Base-by-base conservation (phyloP, 1,139 yeast species). In the Candida pseudocylindracea region DNA sequence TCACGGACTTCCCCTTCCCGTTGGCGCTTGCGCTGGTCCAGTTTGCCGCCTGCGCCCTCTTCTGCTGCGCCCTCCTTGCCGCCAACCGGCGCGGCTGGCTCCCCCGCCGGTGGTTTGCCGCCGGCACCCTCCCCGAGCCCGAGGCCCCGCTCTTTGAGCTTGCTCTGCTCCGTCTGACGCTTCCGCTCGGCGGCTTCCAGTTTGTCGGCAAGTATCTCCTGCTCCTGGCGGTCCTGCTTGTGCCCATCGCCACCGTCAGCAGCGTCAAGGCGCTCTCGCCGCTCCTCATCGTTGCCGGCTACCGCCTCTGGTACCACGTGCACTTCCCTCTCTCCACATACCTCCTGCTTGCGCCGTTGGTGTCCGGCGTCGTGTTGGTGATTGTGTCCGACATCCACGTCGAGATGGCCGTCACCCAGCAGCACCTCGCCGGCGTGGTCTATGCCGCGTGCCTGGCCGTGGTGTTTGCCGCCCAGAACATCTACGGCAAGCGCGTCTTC, bases 251-350 rank as follows among this genome's bases (percentile, higher is more conserved):
- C 3, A 53, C 63, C 1, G 55, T 55, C 2, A 54, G 60, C 3
- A 53, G 60, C 37, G 45, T 57, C 27, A 56, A 57, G 40, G 60
- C 63, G 1, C 46, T 57, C 27, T 52, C 58, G 8, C 63, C 63
- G 4, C 40, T 57, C 33, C 39, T 57, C 30, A 51, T 57, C 29
- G 62, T 57, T 10, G 30, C 43, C 8, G 58, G 60, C 2, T 57
- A 57, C 36, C 40, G 60, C 30, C 28, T 54, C 5, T 35, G 55
- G 10, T 57, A 56, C 38, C 42, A 45, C 9, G 55, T 56, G 12
- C 43, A 39, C 27, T 52, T 57, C 30, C 60, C 61, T 7, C 8
- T 45, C 2, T 41, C 48, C 12, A 57, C 63, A 2, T 57, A 55
- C 37, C 36, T 56, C 12, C 56, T 60, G 36, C 42, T 57, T 24